Conservation (phyloP, 352 stramenopile genomes). For the Globisporangium mamillatum region DNA sequence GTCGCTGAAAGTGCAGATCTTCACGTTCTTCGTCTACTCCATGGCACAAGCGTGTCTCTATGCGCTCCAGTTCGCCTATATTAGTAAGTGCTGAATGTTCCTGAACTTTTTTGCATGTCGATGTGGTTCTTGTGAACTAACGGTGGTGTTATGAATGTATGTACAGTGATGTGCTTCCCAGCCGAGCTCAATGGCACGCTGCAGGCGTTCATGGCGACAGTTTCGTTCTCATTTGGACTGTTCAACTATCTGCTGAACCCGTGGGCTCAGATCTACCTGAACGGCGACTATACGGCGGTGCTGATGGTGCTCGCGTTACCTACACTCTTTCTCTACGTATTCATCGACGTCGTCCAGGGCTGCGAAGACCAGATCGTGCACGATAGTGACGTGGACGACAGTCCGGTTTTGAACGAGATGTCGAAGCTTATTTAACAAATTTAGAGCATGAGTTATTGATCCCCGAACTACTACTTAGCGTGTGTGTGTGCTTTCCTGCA, state of each 20-base stretch:
- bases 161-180: slow-evolving; percentile 78
- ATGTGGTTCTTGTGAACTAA: background rate
- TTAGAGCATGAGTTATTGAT: background rate
- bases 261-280: slow-evolving; percentile 67
- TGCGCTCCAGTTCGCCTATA: slow-evolving; percentile 82
- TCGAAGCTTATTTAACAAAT: slow-evolving; percentile 44
- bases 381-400: slow-evolving; percentile 27
- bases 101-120: background rate
- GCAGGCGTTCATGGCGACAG: slow-evolving; percentile 67
- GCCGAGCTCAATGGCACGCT: slow-evolving; percentile 72
- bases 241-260: slow-evolving; percentile 78
- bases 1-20: slow-evolving; percentile 51
- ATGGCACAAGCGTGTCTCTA: slow-evolving; percentile 79
- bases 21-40: slow-evolving; percentile 71
- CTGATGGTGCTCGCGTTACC: slow-evolving; percentile 50
- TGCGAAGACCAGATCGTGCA: slow-evolving; percentile 58
- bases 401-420: slow-evolving; percentile 23
- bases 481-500: background rate
- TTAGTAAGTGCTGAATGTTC: slow-evolving; percentile 43
- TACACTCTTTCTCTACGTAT: slow-evolving; percentile 62
- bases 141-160: background rate
- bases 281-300: slow-evolving; percentile 60
- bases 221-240: slow-evolving; percentile 67
- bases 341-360: slow-evolving; percentile 53
- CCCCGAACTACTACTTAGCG: background rate